phyloP scores from a whole-genome alignment of 495 filamentous ascomycete genomes.

The Platismatia glauca region DNA sequence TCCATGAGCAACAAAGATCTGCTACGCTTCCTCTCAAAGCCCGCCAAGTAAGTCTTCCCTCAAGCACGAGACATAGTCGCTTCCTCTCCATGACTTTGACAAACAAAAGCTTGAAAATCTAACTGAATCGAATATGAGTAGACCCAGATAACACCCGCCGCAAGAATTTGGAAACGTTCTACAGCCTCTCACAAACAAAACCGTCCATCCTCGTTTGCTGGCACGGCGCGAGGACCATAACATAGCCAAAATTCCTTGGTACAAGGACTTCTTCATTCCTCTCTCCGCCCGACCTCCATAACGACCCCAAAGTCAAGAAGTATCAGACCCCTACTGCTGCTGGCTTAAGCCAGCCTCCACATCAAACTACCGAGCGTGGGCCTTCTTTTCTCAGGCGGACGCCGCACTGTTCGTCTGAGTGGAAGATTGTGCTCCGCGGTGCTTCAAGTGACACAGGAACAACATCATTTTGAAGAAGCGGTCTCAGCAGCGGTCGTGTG shows the following conservation, averaged over 20 bases:
- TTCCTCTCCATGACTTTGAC: no score
- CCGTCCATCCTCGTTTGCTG: constrained; percentile 80
- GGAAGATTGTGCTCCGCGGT: constrained; percentile 56
- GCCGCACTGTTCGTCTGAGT: constrained; percentile 86
- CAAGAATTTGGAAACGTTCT: constrained; percentile 18
- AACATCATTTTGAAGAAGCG: neutral
- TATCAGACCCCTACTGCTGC: constrained; percentile 42
- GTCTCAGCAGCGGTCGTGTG: neutral
- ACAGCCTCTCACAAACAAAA: constrained; percentile 25
- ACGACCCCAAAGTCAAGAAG: constrained; percentile 46
- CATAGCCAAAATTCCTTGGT: constrained; percentile 79
- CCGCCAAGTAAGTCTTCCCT: constrained; percentile 67
- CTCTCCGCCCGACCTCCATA: constrained; percentile 83
- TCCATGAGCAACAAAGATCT: constrained; percentile 91
- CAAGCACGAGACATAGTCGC: constrained; percentile 10
- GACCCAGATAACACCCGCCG: constrained; percentile 80
- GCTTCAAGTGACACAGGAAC: constrained; percentile 19
- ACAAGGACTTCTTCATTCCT: constrained; percentile 70
- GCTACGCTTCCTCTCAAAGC: constrained; percentile 90
- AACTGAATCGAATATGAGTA: constrained; percentile 30
- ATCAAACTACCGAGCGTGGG: constrained; percentile 50
- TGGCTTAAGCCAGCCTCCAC: constrained; percentile 30
- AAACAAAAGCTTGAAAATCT: neutral
- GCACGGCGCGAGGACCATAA: constrained; percentile 61
- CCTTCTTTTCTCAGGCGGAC: constrained; percentile 90